Percentiles rank a stretch among this genome's conserved stretches.
These are phyloP conservation scores for Brassica cretica DNA, from an alignment of 345 rosid species.

Conservation along the genomic window DNA sequence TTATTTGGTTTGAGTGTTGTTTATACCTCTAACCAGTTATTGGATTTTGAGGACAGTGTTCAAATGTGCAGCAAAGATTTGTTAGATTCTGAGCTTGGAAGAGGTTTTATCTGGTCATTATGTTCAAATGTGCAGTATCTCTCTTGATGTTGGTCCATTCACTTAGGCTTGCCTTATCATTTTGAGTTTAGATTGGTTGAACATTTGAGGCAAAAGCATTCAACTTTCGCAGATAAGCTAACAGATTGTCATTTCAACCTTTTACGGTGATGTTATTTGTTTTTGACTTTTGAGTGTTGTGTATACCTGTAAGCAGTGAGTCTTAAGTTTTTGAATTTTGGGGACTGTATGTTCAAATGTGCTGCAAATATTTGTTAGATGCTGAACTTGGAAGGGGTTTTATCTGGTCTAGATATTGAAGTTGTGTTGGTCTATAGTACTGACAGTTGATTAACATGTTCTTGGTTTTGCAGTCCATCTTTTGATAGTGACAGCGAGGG, in stretches of 20 bases:
- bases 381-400: neutral
- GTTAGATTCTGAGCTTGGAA: neutral
- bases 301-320: neutral
- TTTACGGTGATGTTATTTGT: constrained; percentile 6
- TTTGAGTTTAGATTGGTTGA: neutral
- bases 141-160: neutral
- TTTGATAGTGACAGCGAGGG: constrained; percentile 42
- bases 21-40: neutral
- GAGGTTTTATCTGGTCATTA: neutral
- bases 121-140: no score
- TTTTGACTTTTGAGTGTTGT: constrained; percentile 22
- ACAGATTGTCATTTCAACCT: constrained; percentile 19
- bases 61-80: neutral
- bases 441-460: constrained; percentile 16
- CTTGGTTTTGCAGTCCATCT: constrained; percentile 49
- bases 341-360: neutral
- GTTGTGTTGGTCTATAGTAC: neutral
- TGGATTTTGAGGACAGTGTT: neutral
- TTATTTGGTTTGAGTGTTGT: constrained; percentile 14
- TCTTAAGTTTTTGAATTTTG: neutral
- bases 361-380: neutral
- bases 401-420: neutral
- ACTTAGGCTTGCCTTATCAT: neutral
- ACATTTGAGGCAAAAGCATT: neutral
- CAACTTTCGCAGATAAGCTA: constrained; percentile 1